Base-by-base conservation (phyloP, 2,329 filamentous ascomycete species). In the Cordyceps fumosorosea region DNA sequence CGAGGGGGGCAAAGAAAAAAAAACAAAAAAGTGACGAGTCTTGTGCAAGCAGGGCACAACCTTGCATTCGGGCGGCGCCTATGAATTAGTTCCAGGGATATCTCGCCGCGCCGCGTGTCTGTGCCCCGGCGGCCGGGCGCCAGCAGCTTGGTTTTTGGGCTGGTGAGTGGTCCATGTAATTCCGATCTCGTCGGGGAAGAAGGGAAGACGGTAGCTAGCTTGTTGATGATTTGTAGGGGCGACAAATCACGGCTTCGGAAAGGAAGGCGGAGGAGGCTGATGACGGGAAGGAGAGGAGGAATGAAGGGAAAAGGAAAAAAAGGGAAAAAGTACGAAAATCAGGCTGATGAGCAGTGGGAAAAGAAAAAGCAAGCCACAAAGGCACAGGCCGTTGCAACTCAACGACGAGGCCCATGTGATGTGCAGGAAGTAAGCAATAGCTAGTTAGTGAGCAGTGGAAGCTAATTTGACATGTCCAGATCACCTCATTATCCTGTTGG, bases 351-450 rank as follows among this genome's bases (percentile, higher is more conserved):
- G 37, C 37, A 40, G 14, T 40, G 37, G 37, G 18, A 44, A 20
- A 26, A 40, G 16, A 26, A 29, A 7, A 50, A 34, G 18, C 22
- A 16, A 24, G 56, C 14, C 14, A 40, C 37, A 16, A 40, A 40
- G 5, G 5, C 14, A 16, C 37, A 12, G 37, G 14, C 56, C 29
- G 45, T 34, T 20, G 42, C 37, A 26, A 48, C 44, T n/a, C n/a
- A n/a, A n/a, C n/a, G 16, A 57, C 11, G 10, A 26, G 26, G 45
- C 20, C 34, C 56, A 58, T 58, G 56, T 58, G 45, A 58, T 58
- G 32, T 4, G 18, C 34, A 47, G 55, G 55, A 42, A 57, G 48
- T 34, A 57, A 57, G 55, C 40, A 47, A 57, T 20, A 40, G 26
- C 34, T n/a, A 18, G 37, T 3, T 56, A 37, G 44, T 32, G 5